Evolutionary conservation across 2,329 filamentous ascomycete species (phyloP).

Genomic region (Claviceps humidiphila): DNA sequence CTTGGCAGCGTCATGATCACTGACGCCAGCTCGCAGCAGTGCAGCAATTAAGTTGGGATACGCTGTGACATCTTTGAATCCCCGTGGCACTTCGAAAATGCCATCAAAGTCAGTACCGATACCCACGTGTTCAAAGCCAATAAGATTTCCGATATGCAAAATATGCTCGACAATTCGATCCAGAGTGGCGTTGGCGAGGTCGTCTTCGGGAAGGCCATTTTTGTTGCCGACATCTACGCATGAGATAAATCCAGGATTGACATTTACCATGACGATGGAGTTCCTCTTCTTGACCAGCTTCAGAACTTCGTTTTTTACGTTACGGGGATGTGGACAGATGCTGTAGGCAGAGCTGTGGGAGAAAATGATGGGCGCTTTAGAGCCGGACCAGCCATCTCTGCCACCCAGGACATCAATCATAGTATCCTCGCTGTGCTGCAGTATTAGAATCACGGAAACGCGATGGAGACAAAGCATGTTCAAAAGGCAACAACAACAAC

Average conservation of each 20-base stretch:
- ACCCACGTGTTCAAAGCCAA: conserved; percentile 81
- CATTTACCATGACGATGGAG: conserved; percentile 85
- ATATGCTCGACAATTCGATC: conserved; percentile 70
- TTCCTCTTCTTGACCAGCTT: conserved; percentile 59
- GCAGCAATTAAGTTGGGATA: conserved; percentile 69
- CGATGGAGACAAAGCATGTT: conserved; percentile 39
- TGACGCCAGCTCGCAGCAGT: conserved; percentile 59
- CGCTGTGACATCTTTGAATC: conserved; percentile 74
- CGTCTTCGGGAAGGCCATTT: conserved; percentile 54
- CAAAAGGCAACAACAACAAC: conserved; percentile 38
- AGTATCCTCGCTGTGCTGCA: conserved; percentile 52
- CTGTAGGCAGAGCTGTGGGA: conserved; percentile 73
- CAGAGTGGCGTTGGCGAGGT: conserved; percentile 58
- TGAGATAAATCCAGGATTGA: conserved; percentile 68
- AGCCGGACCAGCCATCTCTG: conserved; percentile 51
- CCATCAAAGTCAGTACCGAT: conserved; percentile 85
- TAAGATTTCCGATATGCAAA: conserved; percentile 64
- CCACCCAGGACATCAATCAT: conserved; percentile 71
- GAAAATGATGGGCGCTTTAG: conserved; percentile 73
- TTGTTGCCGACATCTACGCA: conserved; percentile 48
- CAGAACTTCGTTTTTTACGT: conserved; percentile 77
- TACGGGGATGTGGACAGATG: conserved; percentile 77
- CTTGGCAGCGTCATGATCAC: conserved; percentile 59
- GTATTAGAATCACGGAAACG: neutral
- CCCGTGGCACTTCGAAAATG: conserved; percentile 51